Percentiles rank a stretch among this genome's conserved stretches.
phyloP scores from a whole-genome alignment of 2,329 filamentous ascomycete species.

The Scopulariopsis brevicaulis region DNA sequence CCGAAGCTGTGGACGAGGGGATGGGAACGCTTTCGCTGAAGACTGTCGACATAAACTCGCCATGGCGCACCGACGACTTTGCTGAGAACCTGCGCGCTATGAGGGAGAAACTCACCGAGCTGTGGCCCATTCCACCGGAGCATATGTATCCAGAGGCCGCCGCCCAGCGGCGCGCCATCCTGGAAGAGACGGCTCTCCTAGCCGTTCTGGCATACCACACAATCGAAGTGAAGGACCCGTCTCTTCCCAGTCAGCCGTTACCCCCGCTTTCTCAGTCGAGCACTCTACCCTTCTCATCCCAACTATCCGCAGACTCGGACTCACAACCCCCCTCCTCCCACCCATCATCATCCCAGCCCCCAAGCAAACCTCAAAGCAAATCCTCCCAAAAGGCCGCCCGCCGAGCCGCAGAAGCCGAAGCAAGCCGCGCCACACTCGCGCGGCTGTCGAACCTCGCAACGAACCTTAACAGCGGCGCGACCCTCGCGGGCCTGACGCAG shows the following conservation, averaged over 20 bases:
- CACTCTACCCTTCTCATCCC: neutral
- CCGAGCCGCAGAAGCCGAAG: neutral
- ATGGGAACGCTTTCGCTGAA: neutral
- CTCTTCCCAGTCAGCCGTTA: neutral
- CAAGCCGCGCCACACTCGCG: constrained; percentile 17
- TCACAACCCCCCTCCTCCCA: neutral
- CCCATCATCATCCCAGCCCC: neutral
- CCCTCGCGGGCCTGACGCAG: constrained; percentile 10
- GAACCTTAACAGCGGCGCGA: constrained; percentile 14
- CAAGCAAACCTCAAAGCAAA: neutral
- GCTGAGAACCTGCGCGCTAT: neutral
- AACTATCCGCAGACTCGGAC: neutral
- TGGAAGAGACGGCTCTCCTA: neutral
- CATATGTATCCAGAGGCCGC: neutral
- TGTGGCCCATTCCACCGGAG: neutral
- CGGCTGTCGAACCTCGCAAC: constrained; percentile 22
- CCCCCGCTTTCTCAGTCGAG: neutral
- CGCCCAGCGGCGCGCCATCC: neutral
- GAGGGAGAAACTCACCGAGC: neutral
- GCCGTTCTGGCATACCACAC: constrained; percentile 1
- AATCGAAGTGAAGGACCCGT: neutral
- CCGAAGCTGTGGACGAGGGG: neutral
- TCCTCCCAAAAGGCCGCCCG: neutral
- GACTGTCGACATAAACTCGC: neutral
- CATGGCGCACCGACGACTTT: constrained; percentile 1